These are phyloP conservation scores for Volvox carteri DNA, from an alignment of 163 green algal genomes.

Conservation along the genomic window DNA sequence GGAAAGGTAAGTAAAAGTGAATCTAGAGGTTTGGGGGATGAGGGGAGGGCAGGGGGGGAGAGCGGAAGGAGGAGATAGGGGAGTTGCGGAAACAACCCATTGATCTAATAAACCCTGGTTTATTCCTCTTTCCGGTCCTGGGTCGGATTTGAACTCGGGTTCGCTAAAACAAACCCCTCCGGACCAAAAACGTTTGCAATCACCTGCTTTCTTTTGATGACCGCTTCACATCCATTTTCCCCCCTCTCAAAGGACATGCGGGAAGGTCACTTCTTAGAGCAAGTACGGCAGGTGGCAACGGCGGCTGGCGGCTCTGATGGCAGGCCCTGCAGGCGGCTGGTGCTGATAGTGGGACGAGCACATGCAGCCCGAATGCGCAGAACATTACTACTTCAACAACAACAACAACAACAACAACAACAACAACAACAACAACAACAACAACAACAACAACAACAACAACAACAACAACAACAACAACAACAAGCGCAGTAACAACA, in stretches of 20 bases:
- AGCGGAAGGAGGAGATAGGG: background rate
- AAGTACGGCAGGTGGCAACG: background rate
- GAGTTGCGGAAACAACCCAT: background rate
- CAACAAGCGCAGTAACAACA: background rate
- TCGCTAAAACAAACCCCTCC: background rate
- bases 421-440: background rate
- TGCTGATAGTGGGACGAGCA: conserved; percentile 22
- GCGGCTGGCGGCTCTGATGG: background rate
- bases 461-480: no score
- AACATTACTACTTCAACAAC: background rate
- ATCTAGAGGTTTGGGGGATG: no score
- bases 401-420: background rate
- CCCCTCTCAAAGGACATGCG: background rate
- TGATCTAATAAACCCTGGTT: background rate
- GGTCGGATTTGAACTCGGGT: background rate
- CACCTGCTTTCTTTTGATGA: background rate
- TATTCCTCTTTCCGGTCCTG: no score
- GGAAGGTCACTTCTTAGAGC: conserved; percentile 20
- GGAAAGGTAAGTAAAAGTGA: no score
- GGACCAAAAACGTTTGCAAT: no score
- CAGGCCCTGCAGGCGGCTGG: background rate
- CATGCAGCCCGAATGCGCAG: conserved; percentile 21
- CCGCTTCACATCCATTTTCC: background rate
- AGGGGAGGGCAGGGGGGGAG: no score
- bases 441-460: no score